Evolutionary conservation across 768 basidiomycete genomes (phyloP).

Genomic region (Boletus huronensis): DNA sequence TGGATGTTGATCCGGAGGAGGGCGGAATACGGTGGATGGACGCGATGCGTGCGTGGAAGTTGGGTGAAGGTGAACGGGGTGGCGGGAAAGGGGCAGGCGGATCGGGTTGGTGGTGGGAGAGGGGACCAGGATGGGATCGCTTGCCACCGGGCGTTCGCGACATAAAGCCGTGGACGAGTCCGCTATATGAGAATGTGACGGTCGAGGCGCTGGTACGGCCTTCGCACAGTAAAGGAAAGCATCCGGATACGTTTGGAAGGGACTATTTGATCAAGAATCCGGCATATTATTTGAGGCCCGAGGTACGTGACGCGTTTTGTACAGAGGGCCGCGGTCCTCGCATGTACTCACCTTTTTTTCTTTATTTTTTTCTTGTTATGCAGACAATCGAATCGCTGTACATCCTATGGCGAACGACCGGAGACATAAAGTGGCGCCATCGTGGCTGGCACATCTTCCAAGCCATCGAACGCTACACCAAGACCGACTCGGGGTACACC

Average conservation of each 20-base stretch:
- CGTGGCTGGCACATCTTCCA: conserved; percentile 69
- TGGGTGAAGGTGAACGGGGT: background rate
- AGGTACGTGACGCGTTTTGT: conserved; percentile 42
- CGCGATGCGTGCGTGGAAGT: conserved; percentile 45
- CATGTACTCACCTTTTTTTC: background rate
- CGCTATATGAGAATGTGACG: conserved; percentile 2
- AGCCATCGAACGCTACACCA: conserved; percentile 57
- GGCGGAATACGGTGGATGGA: conserved; percentile 24
- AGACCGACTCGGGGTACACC: conserved; percentile 59
- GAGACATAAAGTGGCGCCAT: conserved; percentile 64
- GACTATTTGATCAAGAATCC: conserved; percentile 52
- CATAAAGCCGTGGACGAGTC: conserved; percentile 18
- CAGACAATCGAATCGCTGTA: conserved; percentile 75
- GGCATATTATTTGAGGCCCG: conserved; percentile 63
- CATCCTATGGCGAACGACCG: conserved; percentile 67
- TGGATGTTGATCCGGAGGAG: conserved; percentile 10
- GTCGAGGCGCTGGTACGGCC: background rate
- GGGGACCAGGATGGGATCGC: conserved; percentile 32
- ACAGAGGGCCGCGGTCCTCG: background rate
- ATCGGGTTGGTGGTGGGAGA: background rate
- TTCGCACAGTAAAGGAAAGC: background rate
- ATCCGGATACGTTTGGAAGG: conserved; percentile 23
- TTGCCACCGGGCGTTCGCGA: conserved; percentile 52
- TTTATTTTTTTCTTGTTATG: background rate
- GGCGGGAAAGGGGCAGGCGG: no score